These are phyloP conservation scores for Fusarium sp. DNA, from an alignment of 2,329 filamentous ascomycete genomes.

Conservation along the genomic window DNA sequence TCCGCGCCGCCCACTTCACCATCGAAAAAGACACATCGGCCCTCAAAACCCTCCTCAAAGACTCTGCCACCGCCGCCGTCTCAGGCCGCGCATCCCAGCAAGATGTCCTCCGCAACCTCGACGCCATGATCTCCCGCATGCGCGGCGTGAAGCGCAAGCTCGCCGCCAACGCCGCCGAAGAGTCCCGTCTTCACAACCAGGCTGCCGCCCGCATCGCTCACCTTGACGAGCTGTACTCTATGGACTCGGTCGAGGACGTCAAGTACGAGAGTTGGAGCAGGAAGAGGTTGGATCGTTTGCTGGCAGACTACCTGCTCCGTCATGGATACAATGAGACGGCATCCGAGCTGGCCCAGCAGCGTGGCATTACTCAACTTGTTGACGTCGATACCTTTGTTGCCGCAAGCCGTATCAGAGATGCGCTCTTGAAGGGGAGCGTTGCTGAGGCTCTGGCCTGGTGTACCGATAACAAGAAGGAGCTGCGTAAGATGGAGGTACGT, in stretches of 20 bases:
- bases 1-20: conserved; percentile 82
- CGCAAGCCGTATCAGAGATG: conserved; percentile 80
- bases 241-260: conserved; percentile 86
- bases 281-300: conserved; percentile 78
- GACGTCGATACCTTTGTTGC: conserved; percentile 88
- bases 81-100: conserved; percentile 69
- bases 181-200: conserved; percentile 78
- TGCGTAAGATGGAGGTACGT: conserved; percentile 84
- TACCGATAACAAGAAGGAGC: conserved; percentile 87
- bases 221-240: conserved; percentile 80
- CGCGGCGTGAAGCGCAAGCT: conserved; percentile 90
- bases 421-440: conserved; percentile 74
- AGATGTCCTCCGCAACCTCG: conserved; percentile 81
- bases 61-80: conserved; percentile 72
- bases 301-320: conserved; percentile 92
- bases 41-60: conserved; percentile 68
- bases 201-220: conserved; percentile 81
- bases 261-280: conserved; percentile 93
- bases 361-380: conserved; percentile 80
- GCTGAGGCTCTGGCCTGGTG: conserved; percentile 89
- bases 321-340: conserved; percentile 85
- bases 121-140: conserved; percentile 86
- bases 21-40: conserved; percentile 75
- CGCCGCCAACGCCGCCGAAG: conserved; percentile 78
- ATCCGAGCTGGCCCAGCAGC: conserved; percentile 75